Conservation (phyloP, 208 protist species). For the Trichomonas vaginalis region DNA sequence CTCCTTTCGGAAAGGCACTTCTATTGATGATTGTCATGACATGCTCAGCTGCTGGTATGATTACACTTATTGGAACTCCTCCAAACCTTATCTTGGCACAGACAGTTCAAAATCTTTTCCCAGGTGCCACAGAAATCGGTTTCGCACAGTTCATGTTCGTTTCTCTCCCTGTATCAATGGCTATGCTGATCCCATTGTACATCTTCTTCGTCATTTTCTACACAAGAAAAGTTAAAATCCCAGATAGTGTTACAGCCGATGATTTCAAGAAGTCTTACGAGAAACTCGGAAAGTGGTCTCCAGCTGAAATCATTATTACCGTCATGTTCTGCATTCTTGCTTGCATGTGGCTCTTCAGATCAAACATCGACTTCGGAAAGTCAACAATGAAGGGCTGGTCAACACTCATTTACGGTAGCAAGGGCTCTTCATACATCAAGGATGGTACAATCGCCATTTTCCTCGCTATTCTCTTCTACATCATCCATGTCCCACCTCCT, state of each 20-base stretch:
- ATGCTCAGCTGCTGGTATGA: constrained; percentile 23
- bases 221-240: not conserved
- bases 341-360: not conserved
- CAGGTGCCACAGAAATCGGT: not conserved
- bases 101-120: not conserved
- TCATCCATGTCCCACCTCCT: not conserved
- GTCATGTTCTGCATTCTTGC: not conserved
- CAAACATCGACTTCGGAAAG: not conserved
- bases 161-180: not conserved
- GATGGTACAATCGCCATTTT: not conserved
- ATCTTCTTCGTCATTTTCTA: not conserved
- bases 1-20: not conserved
- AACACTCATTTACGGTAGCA: not conserved
- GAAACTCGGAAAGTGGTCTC: not conserved
- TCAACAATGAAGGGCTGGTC: not conserved
- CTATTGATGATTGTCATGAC: not conserved
- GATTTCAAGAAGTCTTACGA: not conserved
- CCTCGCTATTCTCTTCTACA: not conserved
- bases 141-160: constrained; percentile 6
- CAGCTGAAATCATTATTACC: not conserved
- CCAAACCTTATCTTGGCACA: constrained; percentile 30
- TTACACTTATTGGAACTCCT: constrained; percentile 31
- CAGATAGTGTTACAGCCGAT: not conserved
- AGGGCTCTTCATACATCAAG: not conserved
- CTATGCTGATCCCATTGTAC: not conserved